Percentiles rank a stretch among this genome's conserved stretches.
Evolutionary conservation across 1,284 basidiomycete genomes (phyloP).

Genomic region (Cutaneotrichosporon spelunceum): DNA sequence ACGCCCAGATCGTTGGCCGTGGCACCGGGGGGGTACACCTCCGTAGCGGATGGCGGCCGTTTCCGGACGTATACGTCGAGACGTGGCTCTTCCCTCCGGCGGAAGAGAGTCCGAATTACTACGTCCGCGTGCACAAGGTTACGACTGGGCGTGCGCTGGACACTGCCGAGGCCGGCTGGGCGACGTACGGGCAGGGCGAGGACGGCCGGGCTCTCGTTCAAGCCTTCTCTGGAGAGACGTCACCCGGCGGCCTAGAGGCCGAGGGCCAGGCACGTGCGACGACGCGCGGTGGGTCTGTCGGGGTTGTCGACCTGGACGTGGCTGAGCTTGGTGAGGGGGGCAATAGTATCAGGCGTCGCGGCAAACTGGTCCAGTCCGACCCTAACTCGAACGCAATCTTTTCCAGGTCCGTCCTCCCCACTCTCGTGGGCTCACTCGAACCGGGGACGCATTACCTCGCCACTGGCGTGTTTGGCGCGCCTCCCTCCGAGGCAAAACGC

Average conservation of each 20-base stretch:
- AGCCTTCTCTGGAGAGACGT: conserved; percentile 42
- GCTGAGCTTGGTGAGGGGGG: too few relatives aligned
- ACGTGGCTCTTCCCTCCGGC: conserved; percentile 70
- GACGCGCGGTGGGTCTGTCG: conserved; percentile 63
- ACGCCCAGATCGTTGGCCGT: conserved; percentile 60
- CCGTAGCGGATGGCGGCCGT: conserved; percentile 68
- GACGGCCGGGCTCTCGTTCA: conserved; percentile 60
- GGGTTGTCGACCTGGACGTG: conserved; percentile 56
- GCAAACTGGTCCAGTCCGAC: conserved; percentile 62
- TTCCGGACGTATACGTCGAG: conserved; percentile 67
- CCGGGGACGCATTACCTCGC: conserved; percentile 59
- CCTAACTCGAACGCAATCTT: conserved; percentile 71
- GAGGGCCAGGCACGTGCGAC: conserved; percentile 56
- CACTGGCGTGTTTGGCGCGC: conserved; percentile 67
- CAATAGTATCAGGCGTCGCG: conserved; percentile 22
- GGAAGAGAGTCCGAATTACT: conserved; percentile 61
- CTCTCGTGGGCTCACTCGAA: conserved; percentile 58
- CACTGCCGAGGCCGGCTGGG: conserved; percentile 68
- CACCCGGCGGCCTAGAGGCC: conserved; percentile 40
- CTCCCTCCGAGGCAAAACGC: conserved; percentile 43
- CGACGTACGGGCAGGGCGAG: conserved; percentile 65
- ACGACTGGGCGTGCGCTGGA: conserved; percentile 56
- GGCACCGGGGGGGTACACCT: conserved; percentile 56
- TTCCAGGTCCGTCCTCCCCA: conserved; percentile 65
- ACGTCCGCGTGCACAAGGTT: conserved; percentile 66